phyloP scores from a whole-genome alignment of 345 rosid genomes.

The Murraya paniculata region DNA sequence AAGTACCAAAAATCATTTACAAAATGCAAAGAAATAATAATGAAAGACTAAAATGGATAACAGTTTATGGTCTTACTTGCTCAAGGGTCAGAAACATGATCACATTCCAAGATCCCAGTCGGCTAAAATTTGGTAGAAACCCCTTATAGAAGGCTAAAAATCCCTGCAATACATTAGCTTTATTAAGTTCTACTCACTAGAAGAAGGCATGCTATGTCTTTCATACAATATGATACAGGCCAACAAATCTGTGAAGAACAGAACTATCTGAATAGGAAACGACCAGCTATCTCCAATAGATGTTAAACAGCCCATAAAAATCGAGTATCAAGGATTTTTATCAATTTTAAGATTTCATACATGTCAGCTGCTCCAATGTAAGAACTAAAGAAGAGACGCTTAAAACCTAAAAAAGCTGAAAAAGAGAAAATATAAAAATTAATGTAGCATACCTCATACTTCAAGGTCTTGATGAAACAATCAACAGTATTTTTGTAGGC shows the following conservation, averaged over 20 bases:
- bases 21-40: neutral
- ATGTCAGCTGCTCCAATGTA: neutral
- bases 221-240: neutral
- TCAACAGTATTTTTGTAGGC: constrained; percentile 82
- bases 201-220: neutral
- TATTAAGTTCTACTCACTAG: neutral
- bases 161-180: constrained; percentile 48
- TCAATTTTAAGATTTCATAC: neutral
- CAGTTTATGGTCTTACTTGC: constrained; percentile 55
- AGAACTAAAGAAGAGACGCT: neutral
- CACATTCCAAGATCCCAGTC: constrained; percentile 93
- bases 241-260: neutral
- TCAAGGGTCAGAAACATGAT: constrained; percentile 92
- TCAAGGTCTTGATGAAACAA: constrained; percentile 87
- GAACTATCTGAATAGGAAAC: neutral
- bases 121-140: constrained; percentile 81
- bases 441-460: constrained; percentile 56
- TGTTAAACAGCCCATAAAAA: neutral
- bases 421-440: neutral
- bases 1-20: neutral
- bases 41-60: neutral
- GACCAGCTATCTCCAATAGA: neutral
- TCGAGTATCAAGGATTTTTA: neutral
- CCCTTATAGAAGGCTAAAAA: constrained; percentile 88
- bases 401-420: neutral